Base-by-base conservation (phyloP, 2,329 filamentous ascomycete species). In the Sordariomycetes sp. region DNA sequence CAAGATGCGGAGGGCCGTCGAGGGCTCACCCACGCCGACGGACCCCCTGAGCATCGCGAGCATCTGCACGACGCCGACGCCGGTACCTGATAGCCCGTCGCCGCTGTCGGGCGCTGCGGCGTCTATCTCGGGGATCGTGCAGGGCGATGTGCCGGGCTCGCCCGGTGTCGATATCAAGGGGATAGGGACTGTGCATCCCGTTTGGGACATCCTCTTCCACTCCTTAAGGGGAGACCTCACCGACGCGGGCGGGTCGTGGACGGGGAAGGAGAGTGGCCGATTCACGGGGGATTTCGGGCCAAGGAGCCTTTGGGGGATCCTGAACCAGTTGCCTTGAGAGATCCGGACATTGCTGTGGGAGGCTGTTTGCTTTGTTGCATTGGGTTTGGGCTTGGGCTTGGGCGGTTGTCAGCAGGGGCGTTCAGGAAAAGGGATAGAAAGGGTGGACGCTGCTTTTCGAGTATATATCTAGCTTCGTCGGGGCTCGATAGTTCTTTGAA, bases 281-380 rank as follows among this genome's bases (percentile, higher is more conserved):
- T 83, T 83, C 68, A 79, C 76, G 25, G 80, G 80, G 1, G 78
- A 76, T 59, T 81, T 82, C 68, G 75, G 74, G 2, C 73, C 74
- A 54, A 79, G 81, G 62, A 82, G 78, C 52, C 74, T 83, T 58
- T 82, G 80, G 80, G 78, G 76, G 43, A 67, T 82, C 59, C 65
- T 83, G 63, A 83, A 83, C 64, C 76, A 75, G 61, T 75, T 53
- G 51, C 51, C 51, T 34, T 53, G 22, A 76, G 12, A 11, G 18
- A 14, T 43, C 12, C 16, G 40, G 16, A 16, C 14, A n/a, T 6
- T 11, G 40, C 14, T 6, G 20, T 20, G 12, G 46, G 46, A 22
- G 46, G 20, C 22, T 22, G 18, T 50, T 22, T 50, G 46, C 20
- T 43, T 14, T 43, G 37, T 14, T 16, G 37, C 37, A 43, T 43